These are phyloP conservation scores for Geotrichum carabidarum DNA, from an alignment of 1,139 yeast species.

Conservation along the genomic window DNA sequence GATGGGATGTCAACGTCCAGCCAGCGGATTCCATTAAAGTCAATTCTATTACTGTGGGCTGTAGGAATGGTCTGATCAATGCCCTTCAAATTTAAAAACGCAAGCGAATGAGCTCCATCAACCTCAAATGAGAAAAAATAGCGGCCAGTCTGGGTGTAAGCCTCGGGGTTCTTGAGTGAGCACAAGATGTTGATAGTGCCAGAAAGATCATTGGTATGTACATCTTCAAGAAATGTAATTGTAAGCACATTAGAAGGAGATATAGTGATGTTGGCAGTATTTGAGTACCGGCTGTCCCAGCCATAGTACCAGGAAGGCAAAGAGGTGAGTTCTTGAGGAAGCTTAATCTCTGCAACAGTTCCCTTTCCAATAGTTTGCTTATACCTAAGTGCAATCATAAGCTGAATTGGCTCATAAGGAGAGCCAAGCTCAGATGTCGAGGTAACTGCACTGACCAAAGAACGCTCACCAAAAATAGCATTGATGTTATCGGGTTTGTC, in stretches of 20 bases:
- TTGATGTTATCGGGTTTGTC: neutral
- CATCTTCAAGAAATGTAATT: conserved; percentile 8
- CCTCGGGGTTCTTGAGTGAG: conserved; percentile 5
- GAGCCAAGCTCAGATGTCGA: conserved; percentile 9
- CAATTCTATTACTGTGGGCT: conserved; percentile 2
- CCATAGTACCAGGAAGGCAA: conserved; percentile 12
- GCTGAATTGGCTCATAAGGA: conserved; percentile 13
- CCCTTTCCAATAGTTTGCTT: conserved; percentile 2
- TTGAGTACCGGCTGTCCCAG: conserved; percentile 1
- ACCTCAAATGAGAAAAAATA: conserved; percentile 5
- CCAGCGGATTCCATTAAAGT: neutral
- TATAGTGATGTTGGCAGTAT: conserved; percentile 13
- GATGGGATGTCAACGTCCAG: conserved; percentile 3
- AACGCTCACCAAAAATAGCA: neutral
- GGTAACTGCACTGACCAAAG: conserved; percentile 9
- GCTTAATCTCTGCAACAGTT: conserved; percentile 7
- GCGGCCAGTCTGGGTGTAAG: conserved; percentile 6
- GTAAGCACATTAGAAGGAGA: conserved; percentile 9
- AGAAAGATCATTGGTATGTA: neutral
- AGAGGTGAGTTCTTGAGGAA: conserved; percentile 8
- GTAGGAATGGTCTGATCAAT: conserved; percentile 5
- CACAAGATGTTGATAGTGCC: conserved; percentile 4
- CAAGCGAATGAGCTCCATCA: neutral
- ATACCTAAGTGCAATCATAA: conserved; percentile 2
- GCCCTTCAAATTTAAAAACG: neutral